phyloP scores from a whole-genome alignment of 2,329 filamentous ascomycete genomes.

The Mycosphaerella sp. region DNA sequence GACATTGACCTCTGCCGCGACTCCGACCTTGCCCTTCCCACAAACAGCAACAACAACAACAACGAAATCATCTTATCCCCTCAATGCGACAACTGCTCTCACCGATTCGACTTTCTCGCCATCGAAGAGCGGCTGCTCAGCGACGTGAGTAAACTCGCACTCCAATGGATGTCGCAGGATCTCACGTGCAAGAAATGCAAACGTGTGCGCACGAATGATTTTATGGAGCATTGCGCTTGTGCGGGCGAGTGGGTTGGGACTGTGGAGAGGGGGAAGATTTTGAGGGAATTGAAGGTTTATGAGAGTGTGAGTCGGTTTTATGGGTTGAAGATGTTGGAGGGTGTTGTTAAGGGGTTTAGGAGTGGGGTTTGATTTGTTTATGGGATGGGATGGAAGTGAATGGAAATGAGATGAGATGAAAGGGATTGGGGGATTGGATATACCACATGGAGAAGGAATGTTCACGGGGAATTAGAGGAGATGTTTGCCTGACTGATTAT shows the following conservation, averaged over 20 bases:
- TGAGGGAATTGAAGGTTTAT: constrained; percentile 62
- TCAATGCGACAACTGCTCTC: constrained; percentile 60
- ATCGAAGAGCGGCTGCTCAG: constrained; percentile 79
- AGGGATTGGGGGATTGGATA: background rate
- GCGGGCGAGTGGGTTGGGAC: constrained; percentile 76
- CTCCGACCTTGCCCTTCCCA: constrained; percentile 61
- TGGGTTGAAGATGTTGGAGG: constrained; percentile 71
- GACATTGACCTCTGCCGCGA: constrained; percentile 92
- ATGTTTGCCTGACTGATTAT: too few species aligned
- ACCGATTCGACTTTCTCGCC: constrained; percentile 67
- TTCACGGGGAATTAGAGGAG: background rate
- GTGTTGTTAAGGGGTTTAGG: constrained; percentile 49
- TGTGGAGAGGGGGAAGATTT: constrained; percentile 59
- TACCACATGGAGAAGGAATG: background rate
- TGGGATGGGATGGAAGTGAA: too few species aligned
- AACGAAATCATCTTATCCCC: constrained; percentile 18
- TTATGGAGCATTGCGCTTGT: constrained; percentile 94
- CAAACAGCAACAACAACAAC: too few species aligned
- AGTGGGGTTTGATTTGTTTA: background rate
- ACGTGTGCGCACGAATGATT: constrained; percentile 71
- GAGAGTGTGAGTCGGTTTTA: constrained; percentile 71
- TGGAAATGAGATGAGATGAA: background rate
- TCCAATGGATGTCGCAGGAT: constrained; percentile 85
- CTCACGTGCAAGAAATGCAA: constrained; percentile 71
- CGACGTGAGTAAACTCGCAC: constrained; percentile 65